phyloP scores from a whole-genome alignment of 495 filamentous ascomycete species.

The Neurospora pannonica region DNA sequence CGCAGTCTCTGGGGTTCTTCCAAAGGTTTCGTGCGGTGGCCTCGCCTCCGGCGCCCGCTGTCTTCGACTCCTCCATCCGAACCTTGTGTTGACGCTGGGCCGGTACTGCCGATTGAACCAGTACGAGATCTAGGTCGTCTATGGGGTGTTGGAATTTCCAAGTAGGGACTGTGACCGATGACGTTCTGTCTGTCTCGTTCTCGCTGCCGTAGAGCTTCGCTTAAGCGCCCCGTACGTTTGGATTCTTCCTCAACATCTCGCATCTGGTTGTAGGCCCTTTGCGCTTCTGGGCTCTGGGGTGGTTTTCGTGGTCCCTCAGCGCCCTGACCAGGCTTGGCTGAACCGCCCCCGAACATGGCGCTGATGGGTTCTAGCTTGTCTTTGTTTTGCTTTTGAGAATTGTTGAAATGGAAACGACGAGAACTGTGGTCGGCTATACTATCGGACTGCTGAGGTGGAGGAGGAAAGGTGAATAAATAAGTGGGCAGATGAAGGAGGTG shows the following conservation, averaged over 20 bases:
- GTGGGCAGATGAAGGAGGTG: neutral
- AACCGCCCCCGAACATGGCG: neutral
- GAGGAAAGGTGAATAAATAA: neutral
- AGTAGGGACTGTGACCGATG: neutral
- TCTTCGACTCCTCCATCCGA: neutral
- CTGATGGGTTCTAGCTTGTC: neutral
- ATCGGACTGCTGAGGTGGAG: too few relatives aligned
- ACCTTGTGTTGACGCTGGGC: neutral
- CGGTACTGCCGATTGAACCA: neutral
- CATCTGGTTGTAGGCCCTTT: slow-evolving; percentile 27
- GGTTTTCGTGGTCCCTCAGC: neutral
- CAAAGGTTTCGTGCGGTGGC: slow-evolving; percentile 13
- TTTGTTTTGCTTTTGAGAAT: neutral
- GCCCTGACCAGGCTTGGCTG: neutral
- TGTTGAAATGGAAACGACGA: neutral
- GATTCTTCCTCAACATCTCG: slow-evolving; percentile 14
- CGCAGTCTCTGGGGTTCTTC: slow-evolving; percentile 1
- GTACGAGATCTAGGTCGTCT: neutral
- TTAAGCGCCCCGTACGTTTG: neutral
- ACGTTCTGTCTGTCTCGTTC: neutral
- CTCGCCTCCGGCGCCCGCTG: slow-evolving; percentile 1
- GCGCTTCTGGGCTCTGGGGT: slow-evolving; percentile 19
- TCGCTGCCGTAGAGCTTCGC: neutral
- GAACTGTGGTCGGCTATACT: neutral
- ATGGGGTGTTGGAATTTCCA: neutral